Conservation (phyloP, 2,329 filamentous ascomycete genomes). For the Cytospora piceicola region DNA sequence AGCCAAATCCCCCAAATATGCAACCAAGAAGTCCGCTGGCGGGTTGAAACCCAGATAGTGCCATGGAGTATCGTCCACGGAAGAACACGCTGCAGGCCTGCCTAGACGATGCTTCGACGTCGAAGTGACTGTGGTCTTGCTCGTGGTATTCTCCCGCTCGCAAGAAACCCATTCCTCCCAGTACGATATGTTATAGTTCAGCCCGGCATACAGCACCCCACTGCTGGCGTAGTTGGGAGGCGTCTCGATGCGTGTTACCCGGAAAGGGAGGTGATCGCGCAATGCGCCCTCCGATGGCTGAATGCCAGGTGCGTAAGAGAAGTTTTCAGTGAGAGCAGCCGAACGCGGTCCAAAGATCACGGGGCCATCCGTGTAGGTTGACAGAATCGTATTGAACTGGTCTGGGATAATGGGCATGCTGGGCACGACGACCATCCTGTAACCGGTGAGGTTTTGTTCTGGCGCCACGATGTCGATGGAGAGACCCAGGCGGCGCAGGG, state of each 20-base stretch:
- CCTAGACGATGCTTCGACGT: conserved; percentile 32
- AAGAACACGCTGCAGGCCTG: conserved; percentile 32
- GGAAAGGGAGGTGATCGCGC: conserved; percentile 32
- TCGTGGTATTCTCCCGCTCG: conserved; percentile 28
- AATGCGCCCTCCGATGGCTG: conserved; percentile 32
- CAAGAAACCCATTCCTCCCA: conserved; percentile 34
- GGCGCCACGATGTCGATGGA: conserved; percentile 33
- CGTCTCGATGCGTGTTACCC: conserved; percentile 35
- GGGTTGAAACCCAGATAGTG: conserved; percentile 35
- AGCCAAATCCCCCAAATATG: conserved; percentile 33
- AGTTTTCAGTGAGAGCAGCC: conserved; percentile 31
- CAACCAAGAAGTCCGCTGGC: conserved; percentile 32
- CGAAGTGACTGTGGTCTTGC: conserved; percentile 31
- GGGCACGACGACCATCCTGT: conserved; percentile 34
- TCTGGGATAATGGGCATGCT: conserved; percentile 33
- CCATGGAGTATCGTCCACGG: conserved; percentile 19
- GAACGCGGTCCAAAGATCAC: conserved; percentile 34
- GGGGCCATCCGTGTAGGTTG: conserved; percentile 27
- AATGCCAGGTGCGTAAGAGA: conserved; percentile 31
- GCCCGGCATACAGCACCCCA: conserved; percentile 31
- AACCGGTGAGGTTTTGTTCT: conserved; percentile 31
- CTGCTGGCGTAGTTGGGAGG: conserved; percentile 33
- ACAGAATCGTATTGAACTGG: conserved; percentile 28
- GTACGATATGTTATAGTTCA: conserved; percentile 31
- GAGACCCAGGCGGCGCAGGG: conserved; percentile 34